These are phyloP conservation scores for Plasmodium cynomolgi DNA, from an alignment of 169 alveolate genomes.

Conservation along the genomic window DNA sequence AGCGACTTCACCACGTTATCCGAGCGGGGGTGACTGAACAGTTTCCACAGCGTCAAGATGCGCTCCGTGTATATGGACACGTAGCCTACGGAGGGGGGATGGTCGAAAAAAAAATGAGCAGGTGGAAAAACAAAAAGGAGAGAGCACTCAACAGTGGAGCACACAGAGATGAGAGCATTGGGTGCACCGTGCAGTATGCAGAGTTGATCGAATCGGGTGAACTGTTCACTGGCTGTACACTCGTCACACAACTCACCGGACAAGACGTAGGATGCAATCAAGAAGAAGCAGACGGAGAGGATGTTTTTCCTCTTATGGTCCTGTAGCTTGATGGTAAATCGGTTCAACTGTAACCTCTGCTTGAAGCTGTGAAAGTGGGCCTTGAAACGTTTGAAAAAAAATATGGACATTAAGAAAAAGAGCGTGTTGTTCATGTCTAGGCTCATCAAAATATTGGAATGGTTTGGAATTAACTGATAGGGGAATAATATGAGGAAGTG, in stretches of 20 bases:
- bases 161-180: not conserved
- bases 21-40: not conserved
- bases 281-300: conserved; percentile 28
- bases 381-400: conserved; percentile 42
- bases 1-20: conserved; percentile 43
- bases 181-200: not conserved
- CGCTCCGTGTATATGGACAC: conserved; percentile 53
- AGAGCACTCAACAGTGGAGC: not conserved
- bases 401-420: conserved; percentile 18
- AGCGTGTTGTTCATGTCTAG: conserved; percentile 48
- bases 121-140: not conserved
- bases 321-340: conserved; percentile 27
- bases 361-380: conserved; percentile 19
- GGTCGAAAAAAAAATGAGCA: not conserved
- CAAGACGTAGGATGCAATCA: conserved; percentile 60
- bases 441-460: conserved; percentile 66
- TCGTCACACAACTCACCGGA: conserved; percentile 18
- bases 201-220: not conserved
- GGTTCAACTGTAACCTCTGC: conserved; percentile 6
- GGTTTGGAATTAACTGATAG: conserved; percentile 62
- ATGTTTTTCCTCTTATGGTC: conserved; percentile 46
- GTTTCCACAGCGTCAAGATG: conserved; percentile 1
- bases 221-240: not conserved
- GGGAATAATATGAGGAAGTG: conserved; percentile 66
- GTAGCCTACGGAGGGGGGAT: conserved; percentile 20